Base-by-base conservation (phyloP, 768 basidiomycete genomes). In the Fibroporia radiculosa region DNA sequence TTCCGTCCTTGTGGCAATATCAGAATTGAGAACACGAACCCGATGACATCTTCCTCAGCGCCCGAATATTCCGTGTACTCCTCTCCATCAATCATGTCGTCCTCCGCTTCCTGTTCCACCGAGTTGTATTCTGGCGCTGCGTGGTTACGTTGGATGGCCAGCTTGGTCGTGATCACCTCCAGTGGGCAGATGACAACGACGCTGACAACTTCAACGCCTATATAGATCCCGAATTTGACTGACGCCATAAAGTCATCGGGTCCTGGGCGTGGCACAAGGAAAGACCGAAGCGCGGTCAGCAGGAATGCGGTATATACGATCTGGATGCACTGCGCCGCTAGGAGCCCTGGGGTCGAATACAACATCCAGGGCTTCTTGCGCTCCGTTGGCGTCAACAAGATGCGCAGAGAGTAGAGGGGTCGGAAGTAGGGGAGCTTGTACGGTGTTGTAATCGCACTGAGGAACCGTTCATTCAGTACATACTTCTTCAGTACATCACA, bases 101-200 rank as follows among this genome's bases (percentile, higher is more conserved):
- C 78, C 31, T 82, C 81, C 14, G 77, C 77, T 53, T 90, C 85
- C 56, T 87, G 84, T 3, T 78, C 66, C 24, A 85, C 77, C 1
- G 84, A 80, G 50, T 86, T 84, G 56, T 77, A 85, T 44, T 83
- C 84, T 4, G 79, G 66, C 13, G 82, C 79, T 6, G 82, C 78
- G 51, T 90, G 87, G 51, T 91, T 92, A 42, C 89, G 77, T 56
- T 92, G 89, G 45, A 92, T 84, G 16, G 87, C 83, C 4, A 92
- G 73, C 39, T 87, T 71, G 12, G 82, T 84, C 12, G 78, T 63
- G 39, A 91, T 82, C 23, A 92, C 87, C 57, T 92, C 89, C 22
- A 92, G 64, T 4, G 89, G 89, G 23, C 84, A 72, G 11, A 90
- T 71, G 44, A 86, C 56, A 12, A 57, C 53, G 2, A 80, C 78